phyloP scores from a whole-genome alignment of 371 early-diverging fungal species.

The Mortierella sp. region DNA sequence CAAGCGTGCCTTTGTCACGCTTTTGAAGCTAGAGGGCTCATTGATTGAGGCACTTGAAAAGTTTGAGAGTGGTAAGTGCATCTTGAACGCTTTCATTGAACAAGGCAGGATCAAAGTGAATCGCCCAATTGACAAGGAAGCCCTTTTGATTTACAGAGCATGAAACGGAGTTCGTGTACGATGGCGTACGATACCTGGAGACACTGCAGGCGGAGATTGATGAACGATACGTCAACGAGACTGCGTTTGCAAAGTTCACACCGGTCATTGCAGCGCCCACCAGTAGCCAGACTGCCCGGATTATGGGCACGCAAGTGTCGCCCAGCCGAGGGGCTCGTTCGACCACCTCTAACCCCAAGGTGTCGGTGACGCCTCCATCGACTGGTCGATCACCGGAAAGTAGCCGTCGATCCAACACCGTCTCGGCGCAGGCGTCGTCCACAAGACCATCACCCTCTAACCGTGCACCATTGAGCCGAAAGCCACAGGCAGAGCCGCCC shows the following conservation, averaged over 20 bases:
- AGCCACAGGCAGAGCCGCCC: neutral
- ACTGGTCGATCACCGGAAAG: constrained; percentile 9
- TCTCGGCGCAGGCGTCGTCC: constrained; percentile 1
- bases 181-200: constrained; percentile 61
- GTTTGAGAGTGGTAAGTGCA: constrained; percentile 59
- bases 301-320: constrained; percentile 35
- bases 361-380: neutral
- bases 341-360: constrained; percentile 2
- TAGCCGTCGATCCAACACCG: constrained; percentile 19
- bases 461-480: neutral
- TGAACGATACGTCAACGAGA: constrained; percentile 74
- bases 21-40: constrained; percentile 78
- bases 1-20: constrained; percentile 83
- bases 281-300: constrained; percentile 36
- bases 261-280: constrained; percentile 54
- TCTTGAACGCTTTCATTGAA: neutral
- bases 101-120: too few relatives aligned
- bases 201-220: constrained; percentile 66
- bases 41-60: constrained; percentile 67
- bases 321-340: constrained; percentile 15
- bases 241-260: constrained; percentile 75
- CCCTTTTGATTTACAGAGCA: constrained; percentile 23
- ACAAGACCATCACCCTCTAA: neutral
- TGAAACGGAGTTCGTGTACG: constrained; percentile 66
- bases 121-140: too few relatives aligned